Evolutionary conservation across 345 rosid species (phyloP), one percentile per base, ranked within the genome.

Genomic region (Camelina neglecta): DNA sequence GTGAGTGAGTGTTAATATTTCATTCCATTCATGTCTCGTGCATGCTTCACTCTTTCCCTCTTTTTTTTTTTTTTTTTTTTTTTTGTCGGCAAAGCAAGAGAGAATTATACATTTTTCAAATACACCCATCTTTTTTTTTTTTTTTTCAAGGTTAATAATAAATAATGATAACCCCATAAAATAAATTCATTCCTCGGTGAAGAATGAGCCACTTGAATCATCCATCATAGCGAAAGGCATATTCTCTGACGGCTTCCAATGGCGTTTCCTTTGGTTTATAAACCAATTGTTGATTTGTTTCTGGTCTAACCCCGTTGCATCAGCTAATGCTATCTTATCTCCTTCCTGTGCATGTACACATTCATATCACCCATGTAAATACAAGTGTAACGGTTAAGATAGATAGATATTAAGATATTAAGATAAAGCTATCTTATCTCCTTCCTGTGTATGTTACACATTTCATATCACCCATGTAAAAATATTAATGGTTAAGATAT

Each of bases 231-330:
- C 78, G 38, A 84, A 88, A 48, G 89, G 90, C 89, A 89, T 91
- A 79, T 87, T 86, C 75, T 91, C 97, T 9, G 93, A 85, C 11
- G 95, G 97, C 65, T 91, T 91, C 97, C 97, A 91, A 65, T 89
- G 97, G 7, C 97, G 85, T 77, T 91, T 91, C 75, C 97, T 78
- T 68, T 91, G 97, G 74, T 91, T 91, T 75, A 91, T 91, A 80
- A 91, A 91, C 97, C 97, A 91, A 48, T 91, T 91, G 68, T 91
- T 91, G 64, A 91, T 89, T 64, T 91, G 97, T 70, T 88, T 91
- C 80, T 88, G 97, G 80, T 91, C 97, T 65, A 91, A 73, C 0
- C 97, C 97, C 29, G 97, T 91, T 57, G 95, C 81, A 72, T 89
- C 90, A 6, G 95, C 93, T 69, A 91, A 69, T 8, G 88, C 84